Percentiles rank a stretch among this genome's conserved stretches.
Evolutionary conservation across 257 asterid genomes (phyloP).

Genomic region (Asclepias syriaca): DNA sequence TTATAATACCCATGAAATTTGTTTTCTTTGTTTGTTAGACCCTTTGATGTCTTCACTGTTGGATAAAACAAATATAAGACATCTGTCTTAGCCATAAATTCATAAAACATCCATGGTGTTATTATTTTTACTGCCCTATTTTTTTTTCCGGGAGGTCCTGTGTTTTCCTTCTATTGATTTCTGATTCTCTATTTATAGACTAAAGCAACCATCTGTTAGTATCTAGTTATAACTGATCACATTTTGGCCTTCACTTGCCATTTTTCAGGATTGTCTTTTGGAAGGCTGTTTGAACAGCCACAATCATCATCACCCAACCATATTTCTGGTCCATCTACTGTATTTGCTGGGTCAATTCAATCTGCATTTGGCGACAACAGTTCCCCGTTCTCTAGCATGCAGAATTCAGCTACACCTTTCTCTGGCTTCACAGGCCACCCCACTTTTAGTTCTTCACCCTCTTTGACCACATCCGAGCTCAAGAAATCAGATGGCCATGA

Average conservation of each 20-base stretch:
- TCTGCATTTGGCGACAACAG: background rate
- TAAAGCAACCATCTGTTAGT: background rate
- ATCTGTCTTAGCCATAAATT: background rate
- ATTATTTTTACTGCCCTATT: background rate
- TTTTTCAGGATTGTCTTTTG: background rate
- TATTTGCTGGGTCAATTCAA: conserved; percentile 4
- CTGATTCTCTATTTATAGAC: background rate
- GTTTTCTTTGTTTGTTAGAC: background rate
- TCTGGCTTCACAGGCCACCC: background rate
- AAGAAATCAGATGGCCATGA: background rate
- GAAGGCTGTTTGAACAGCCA: conserved; percentile 6
- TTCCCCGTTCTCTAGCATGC: background rate
- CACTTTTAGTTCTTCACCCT: background rate
- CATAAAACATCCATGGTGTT: too few species aligned
- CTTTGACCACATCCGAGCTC: background rate
- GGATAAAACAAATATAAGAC: background rate
- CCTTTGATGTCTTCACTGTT: background rate
- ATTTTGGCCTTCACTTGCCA: background rate
- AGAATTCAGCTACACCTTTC: background rate
- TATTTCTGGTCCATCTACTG: background rate
- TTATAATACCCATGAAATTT: background rate
- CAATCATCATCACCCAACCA: conserved; percentile 4
- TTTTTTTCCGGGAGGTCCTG: background rate
- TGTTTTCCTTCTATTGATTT: background rate
- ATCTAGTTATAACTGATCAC: background rate